phyloP scores from a whole-genome alignment of 2,329 filamentous ascomycete species.

The Periglandula ipomoeae region DNA sequence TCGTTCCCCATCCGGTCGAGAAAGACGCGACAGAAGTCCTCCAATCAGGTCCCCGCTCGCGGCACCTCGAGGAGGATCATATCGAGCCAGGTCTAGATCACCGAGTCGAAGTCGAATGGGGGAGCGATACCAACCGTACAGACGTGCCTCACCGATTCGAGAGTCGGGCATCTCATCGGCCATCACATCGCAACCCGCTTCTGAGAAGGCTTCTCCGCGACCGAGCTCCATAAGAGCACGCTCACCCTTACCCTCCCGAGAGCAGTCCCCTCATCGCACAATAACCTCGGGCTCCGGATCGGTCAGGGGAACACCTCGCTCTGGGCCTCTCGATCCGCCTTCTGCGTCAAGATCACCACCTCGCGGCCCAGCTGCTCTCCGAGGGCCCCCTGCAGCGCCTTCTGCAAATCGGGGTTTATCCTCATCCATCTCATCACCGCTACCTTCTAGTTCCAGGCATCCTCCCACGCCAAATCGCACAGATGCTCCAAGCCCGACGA shows the following conservation, averaged over 20 bases:
- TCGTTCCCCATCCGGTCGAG: constrained; percentile 42
- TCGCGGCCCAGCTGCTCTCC: constrained; percentile 44
- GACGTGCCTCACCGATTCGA: constrained; percentile 38
- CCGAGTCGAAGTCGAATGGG: constrained; percentile 34
- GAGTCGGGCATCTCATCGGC: constrained; percentile 41
- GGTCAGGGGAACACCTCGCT: constrained; percentile 19
- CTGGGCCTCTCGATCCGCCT: constrained; percentile 19
- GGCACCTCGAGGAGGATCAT: constrained; percentile 31
- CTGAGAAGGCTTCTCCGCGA: constrained; percentile 44
- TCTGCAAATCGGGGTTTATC: constrained; percentile 29
- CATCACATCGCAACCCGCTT: constrained; percentile 40
- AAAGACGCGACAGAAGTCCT: constrained; percentile 30
- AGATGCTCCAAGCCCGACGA: constrained; percentile 35
- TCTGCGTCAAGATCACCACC: constrained; percentile 37
- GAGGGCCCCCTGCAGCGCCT: constrained; percentile 39
- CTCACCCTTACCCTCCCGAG: constrained; percentile 37
- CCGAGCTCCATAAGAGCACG: constrained; percentile 36
- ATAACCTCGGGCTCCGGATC: constrained; percentile 15
- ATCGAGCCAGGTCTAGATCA: constrained; percentile 44
- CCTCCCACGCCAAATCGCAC: constrained; percentile 26
- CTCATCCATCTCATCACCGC: constrained; percentile 26
- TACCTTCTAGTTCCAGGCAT: constrained; percentile 24
- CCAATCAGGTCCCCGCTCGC: constrained; percentile 18
- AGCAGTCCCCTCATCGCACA: constrained; percentile 25
- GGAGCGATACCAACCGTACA: constrained; percentile 32